Conservation (phyloP, 2,329 filamentous ascomycete genomes). For the Lojkania enalia region DNA sequence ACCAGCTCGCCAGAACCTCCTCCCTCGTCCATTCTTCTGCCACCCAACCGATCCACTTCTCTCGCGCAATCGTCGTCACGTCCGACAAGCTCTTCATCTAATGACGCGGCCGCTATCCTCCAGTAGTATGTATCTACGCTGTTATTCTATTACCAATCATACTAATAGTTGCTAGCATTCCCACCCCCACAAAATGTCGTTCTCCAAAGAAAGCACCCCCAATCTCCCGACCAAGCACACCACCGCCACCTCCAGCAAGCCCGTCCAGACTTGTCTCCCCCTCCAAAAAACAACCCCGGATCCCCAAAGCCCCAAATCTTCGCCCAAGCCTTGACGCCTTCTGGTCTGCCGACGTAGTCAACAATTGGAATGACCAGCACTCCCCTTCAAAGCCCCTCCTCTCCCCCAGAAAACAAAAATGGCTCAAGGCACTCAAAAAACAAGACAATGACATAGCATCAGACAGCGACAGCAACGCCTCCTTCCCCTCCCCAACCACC, state of each 20-base stretch:
- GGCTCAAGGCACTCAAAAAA: constrained; percentile 32
- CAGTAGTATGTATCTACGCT: constrained; percentile 28
- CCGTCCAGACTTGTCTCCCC: constrained; percentile 43
- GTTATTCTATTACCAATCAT: not conserved
- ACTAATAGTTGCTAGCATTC: constrained; percentile 24
- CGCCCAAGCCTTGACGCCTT: constrained; percentile 45
- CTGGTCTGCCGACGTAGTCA: constrained; percentile 42
- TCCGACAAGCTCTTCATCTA: constrained; percentile 34
- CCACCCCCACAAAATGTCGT: constrained; percentile 37
- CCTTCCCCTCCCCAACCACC: constrained; percentile 22
- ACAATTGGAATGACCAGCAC: constrained; percentile 42
- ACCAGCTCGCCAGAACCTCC: constrained; percentile 31
- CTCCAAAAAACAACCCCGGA: constrained; percentile 37
- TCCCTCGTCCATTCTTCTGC: constrained; percentile 21
- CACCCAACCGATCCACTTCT: constrained; percentile 23
- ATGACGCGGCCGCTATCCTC: constrained; percentile 32
- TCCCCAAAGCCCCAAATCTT: constrained; percentile 33
- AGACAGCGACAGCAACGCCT: constrained; percentile 26
- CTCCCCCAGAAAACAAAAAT: constrained; percentile 41
- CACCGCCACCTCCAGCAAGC: constrained; percentile 29
- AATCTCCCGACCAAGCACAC: constrained; percentile 35
- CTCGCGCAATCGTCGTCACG: constrained; percentile 32
- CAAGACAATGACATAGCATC: constrained; percentile 32
- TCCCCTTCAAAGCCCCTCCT: constrained; percentile 41
- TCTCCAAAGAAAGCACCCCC: constrained; percentile 41